These are phyloP conservation scores for Psilocybe sp. DNA, from an alignment of 768 basidiomycete genomes.

Conservation along the genomic window DNA sequence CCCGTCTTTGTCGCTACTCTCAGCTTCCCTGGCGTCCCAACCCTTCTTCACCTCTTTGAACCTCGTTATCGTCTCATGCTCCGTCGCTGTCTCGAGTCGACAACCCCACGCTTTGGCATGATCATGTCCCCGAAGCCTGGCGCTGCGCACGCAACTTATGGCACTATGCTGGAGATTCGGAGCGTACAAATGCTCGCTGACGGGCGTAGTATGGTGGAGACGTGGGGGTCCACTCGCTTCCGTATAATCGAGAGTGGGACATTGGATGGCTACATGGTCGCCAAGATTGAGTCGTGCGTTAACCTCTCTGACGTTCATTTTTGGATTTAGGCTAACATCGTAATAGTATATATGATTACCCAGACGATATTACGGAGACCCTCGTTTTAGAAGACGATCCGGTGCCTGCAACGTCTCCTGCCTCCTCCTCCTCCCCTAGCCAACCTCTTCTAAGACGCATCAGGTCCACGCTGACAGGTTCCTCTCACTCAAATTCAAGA, in stretches of 20 bases:
- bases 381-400: conserved; percentile 9
- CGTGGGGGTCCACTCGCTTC: conserved; percentile 65
- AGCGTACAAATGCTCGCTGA: conserved; percentile 86
- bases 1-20: conserved; percentile 91
- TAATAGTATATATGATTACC: conserved; percentile 32
- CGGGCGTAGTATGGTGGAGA: conserved; percentile 84
- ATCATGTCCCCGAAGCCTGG: conserved; percentile 64
- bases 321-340: conserved; percentile 1
- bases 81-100: conserved; percentile 83
- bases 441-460: conserved; percentile 5
- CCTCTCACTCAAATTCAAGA: neutral
- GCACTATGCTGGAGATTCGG: conserved; percentile 90
- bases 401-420: conserved; percentile 9
- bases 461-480: conserved; percentile 13
- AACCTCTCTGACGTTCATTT: conserved; percentile 7
- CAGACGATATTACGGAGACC: conserved; percentile 34
- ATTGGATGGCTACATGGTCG: conserved; percentile 90
- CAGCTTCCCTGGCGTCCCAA: conserved; percentile 89
- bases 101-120: conserved; percentile 88
- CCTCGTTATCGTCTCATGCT: conserved; percentile 96
- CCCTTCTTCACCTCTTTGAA: conserved; percentile 89
- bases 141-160: conserved; percentile 56
- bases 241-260: conserved; percentile 80
- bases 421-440: neutral
- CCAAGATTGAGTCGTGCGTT: conserved; percentile 60